These are phyloP conservation scores for Pichia sp. DNA, from an alignment of 1,139 yeast species.

Conservation along the genomic window DNA sequence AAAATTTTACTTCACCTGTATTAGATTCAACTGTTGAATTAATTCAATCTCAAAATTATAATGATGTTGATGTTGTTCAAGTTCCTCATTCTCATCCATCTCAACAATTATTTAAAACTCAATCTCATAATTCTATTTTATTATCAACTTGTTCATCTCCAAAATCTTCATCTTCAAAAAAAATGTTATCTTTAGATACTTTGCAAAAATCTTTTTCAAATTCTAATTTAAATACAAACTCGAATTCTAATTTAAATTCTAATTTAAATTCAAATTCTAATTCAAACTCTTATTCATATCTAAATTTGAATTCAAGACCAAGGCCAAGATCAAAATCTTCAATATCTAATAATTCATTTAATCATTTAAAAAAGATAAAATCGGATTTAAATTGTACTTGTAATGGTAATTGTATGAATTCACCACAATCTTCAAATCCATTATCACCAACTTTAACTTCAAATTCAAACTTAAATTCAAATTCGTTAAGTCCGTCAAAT, in stretches of 20 bases:
- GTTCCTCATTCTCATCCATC: slow-evolving; percentile 21
- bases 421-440: no score
- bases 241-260: no score
- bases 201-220: no score
- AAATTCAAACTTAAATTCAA: neutral
- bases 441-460: neutral
- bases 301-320: neutral
- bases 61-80: slow-evolving; percentile 26
- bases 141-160: no score
- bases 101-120: slow-evolving; percentile 2
- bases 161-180: no score
- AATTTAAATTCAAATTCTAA: no score
- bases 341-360: no score
- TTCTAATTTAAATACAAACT: no score
- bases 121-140: slow-evolving; percentile 2
- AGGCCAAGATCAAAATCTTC: slow-evolving; percentile 1
- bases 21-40: slow-evolving; percentile 31
- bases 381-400: neutral
- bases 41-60: slow-evolving; percentile 17
- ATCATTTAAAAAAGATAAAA: no score
- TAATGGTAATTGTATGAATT: neutral
- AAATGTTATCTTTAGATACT: no score
- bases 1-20: slow-evolving; percentile 28
- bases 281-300: no score
- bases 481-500: neutral